A percentile compares a stretch with the other conserved stretches of the same genome.
Conservation (phyloP, 2,329 filamentous ascomycete genomes). For the Alternaria arbusti region DNA sequence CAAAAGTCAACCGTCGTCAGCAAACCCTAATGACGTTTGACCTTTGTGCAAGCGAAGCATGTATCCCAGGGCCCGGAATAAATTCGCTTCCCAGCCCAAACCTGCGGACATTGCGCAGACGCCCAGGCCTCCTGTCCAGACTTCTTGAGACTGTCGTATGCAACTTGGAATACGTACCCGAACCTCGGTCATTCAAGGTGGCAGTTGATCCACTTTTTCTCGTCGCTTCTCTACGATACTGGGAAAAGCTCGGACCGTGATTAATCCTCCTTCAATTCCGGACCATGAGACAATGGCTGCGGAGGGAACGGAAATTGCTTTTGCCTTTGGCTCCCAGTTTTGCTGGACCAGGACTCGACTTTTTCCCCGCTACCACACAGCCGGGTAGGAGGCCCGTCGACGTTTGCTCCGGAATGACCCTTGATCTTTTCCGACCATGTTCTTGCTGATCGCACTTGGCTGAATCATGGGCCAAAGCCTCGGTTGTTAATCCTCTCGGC, state of each 20-base stretch:
- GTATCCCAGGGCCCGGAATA: conserved; percentile 15
- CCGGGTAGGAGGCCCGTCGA: conserved; percentile 31
- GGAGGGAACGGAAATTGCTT: conserved; percentile 15
- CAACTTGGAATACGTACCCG: neutral
- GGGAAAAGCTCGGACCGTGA: neutral
- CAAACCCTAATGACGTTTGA: conserved; percentile 28
- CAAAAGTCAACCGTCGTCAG: conserved; percentile 12
- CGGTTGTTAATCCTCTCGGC: conserved; percentile 7
- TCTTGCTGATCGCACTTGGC: conserved; percentile 16
- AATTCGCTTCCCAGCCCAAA: neutral
- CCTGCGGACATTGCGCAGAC: conserved; percentile 9
- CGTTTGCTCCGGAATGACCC: conserved; percentile 19
- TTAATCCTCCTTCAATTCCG: conserved; percentile 8
- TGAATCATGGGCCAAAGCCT: conserved; percentile 10
- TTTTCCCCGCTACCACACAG: conserved; percentile 29
- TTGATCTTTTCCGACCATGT: conserved; percentile 19
- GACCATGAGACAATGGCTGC: conserved; percentile 10
- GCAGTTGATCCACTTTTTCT: conserved; percentile 4
- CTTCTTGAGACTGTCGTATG: conserved; percentile 5
- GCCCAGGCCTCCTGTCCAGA: conserved; percentile 1
- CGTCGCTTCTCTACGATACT: neutral
- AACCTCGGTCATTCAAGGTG: conserved; percentile 7
- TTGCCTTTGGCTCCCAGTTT: conserved; percentile 1
- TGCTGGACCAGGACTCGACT: neutral
- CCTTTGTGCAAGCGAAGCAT: conserved; percentile 20